Percentiles rank a stretch among this genome's conserved stretches.
Conservation (phyloP, 192 early-diverging fungal species). For the Kappamyces sp. region DNA sequence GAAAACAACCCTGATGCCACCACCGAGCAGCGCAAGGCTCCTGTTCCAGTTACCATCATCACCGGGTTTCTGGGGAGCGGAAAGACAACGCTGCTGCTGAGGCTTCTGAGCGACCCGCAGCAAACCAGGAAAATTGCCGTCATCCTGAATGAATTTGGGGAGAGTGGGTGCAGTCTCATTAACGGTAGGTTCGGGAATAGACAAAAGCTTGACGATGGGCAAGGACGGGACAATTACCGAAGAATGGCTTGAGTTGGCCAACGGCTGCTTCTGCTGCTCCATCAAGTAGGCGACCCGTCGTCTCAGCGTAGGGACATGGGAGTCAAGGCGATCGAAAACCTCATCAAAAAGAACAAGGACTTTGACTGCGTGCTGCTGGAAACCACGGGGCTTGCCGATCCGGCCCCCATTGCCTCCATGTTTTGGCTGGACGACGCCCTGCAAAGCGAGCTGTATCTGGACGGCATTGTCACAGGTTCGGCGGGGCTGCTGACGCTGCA, state of each 20-base stretch:
- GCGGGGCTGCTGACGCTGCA: conserved; percentile 60
- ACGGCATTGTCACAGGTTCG: conserved; percentile 35
- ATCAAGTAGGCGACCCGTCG: conserved; percentile 61
- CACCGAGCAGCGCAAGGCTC: background rate
- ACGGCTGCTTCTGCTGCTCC: conserved; percentile 97
- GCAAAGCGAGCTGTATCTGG: conserved; percentile 80
- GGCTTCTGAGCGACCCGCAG: conserved; percentile 34
- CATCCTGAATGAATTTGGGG: conserved; percentile 99
- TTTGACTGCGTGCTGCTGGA: conserved; percentile 97
- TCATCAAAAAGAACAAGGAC: conserved; percentile 85
- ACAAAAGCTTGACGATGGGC: conserved; percentile 80
- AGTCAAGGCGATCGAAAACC: conserved; percentile 84
- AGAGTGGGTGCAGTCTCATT: conserved; percentile 38
- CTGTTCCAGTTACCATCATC: conserved; percentile 57
- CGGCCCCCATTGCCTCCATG: conserved; percentile 86
- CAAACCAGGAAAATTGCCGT: conserved; percentile 96
- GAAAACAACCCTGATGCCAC: conserved; percentile 5
- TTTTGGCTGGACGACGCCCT: conserved; percentile 97
- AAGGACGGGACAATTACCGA: conserved; percentile 78
- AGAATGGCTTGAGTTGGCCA: conserved; percentile 95
- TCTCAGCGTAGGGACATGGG: conserved; percentile 70
- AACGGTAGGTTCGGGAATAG: conserved; percentile 73
- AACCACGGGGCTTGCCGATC: conserved; percentile 79
- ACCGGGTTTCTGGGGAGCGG: conserved; percentile 67
- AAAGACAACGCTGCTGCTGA: conserved; percentile 87